Base-by-base conservation (phyloP, 208 protist species). In the Crithidia bombi region DNA sequence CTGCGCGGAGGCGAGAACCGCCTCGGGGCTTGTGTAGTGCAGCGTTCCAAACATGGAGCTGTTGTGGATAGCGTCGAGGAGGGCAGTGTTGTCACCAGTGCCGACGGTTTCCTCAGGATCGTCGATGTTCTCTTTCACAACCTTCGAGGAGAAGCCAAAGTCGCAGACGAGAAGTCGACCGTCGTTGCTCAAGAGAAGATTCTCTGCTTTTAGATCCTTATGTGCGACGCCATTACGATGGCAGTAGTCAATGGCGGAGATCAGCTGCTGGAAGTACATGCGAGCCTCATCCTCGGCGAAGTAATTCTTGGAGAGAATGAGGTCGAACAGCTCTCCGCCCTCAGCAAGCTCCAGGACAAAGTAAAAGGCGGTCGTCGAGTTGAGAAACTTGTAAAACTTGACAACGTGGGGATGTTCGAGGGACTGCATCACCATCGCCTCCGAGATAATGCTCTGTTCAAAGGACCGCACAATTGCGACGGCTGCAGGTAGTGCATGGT, bases 221-320 rank as follows among this genome's bases (percentile, higher is more conserved):
- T 97, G 92, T 0, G 83, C 91, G 52, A 97, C 84, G 47, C 86
- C 84, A 33, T 96, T 85, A 44, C 86, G 73, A 78, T 98, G 96
- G 69, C 95, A 98, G 83, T 99, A 98, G 63, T 94, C 83, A 38
- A 99, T 89, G 52, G 93, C 97, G 25, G 82, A 89, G 39, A 98
- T 94, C 41, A 98, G 86, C 80, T 98, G 93, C 75, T 97, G 94
- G 69, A 98, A 98, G 67, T 97, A 98, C 35, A 81, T 52, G 10
- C 95, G 85, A 0, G 93, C 92, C 33, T 87, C 89, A 49, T 82
- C 61, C 75, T 98, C 96, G 47, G 30, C 51, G 54, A 98, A 98
- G 73, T 85, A 84, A 9, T 86, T 78, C 43, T 89, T 82, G 26
- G 79, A 85, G 25, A 96, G 86, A 64, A 99, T 98, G 51, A 96